phyloP scores from a whole-genome alignment of 805 yeast species.

The Huiozyma naganishii region DNA sequence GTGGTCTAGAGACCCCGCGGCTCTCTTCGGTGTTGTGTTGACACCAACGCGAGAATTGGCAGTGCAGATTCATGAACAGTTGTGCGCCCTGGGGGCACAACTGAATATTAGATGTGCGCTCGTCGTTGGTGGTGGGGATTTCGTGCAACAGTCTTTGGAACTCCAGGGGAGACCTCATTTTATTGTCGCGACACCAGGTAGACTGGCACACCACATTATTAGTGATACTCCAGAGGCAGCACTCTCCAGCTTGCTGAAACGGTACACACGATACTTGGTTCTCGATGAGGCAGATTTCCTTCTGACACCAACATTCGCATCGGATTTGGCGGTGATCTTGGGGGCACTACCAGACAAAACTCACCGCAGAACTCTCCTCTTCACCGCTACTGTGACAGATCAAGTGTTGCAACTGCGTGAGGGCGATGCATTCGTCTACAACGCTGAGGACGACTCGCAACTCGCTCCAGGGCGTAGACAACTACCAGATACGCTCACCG shows the following conservation, averaged over 20 bases:
- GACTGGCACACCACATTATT: slow-evolving; percentile 84
- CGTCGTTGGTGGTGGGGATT: slow-evolving; percentile 91
- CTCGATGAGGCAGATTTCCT: slow-evolving; percentile 94
- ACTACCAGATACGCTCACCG: slow-evolving; percentile 60
- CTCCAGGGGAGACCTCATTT: slow-evolving; percentile 83
- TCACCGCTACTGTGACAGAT: slow-evolving; percentile 94
- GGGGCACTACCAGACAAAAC: slow-evolving; percentile 57
- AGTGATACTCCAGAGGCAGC: slow-evolving; percentile 79
- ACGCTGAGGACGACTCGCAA: slow-evolving; percentile 2
- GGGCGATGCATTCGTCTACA: slow-evolving; percentile 32
- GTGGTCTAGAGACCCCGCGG: slow-evolving; percentile 94
- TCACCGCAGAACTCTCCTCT: slow-evolving; percentile 75
- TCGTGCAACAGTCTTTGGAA: slow-evolving; percentile 76
- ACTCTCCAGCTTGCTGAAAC: slow-evolving; percentile 47
- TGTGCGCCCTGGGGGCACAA: slow-evolving; percentile 80
- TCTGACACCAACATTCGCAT: slow-evolving; percentile 71
- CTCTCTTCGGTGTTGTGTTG: slow-evolving; percentile 77
- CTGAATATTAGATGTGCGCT: slow-evolving; percentile 79
- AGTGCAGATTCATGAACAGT: slow-evolving; percentile 93
- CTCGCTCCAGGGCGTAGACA: slow-evolving; percentile 57
- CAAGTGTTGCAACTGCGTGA: slow-evolving; percentile 57
- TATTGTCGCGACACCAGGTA: slow-evolving; percentile 93
- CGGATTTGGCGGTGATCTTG: slow-evolving; percentile 66
- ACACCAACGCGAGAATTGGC: slow-evolving; percentile 95
- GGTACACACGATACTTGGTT: slow-evolving; percentile 70